phyloP scores from a whole-genome alignment of 208 protist species.

The Acanthamoeba triangularis region DNA sequence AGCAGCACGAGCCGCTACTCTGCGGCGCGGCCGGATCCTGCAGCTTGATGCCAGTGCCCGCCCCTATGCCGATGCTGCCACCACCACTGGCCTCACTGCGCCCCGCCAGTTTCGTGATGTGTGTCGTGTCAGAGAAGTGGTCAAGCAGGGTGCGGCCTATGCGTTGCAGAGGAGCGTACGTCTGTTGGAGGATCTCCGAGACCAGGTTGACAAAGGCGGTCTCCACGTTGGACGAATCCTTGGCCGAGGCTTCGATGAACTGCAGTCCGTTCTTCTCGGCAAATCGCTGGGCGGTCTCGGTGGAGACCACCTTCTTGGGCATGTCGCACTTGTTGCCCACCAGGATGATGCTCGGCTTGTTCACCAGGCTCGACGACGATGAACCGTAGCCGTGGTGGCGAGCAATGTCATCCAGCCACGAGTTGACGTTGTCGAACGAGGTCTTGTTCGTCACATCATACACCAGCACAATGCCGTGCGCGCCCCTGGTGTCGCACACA shows the following conservation, averaged over 20 bases:
- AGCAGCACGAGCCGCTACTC: neutral
- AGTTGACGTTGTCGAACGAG: constrained; percentile 96
- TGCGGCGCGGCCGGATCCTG: constrained; percentile 1
- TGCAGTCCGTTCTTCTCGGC: constrained; percentile 92
- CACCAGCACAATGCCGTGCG: constrained; percentile 98
- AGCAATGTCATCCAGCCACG: constrained; percentile 97
- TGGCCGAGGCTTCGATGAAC: constrained; percentile 99
- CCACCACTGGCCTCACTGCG: neutral
- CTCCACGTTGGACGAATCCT: constrained; percentile 99
- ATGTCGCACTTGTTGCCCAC: constrained; percentile 99
- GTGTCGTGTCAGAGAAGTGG: too few relatives aligned
- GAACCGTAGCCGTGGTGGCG: constrained; percentile 97
- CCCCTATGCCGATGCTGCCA: neutral
- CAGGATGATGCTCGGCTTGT: constrained; percentile 95
- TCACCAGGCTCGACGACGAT: constrained; percentile 91
- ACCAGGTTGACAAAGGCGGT: constrained; percentile 98
- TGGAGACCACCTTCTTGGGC: constrained; percentile 95
- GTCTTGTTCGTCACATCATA: constrained; percentile 97
- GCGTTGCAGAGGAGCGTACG: constrained; percentile 22
- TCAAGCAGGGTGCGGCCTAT: too few relatives aligned
- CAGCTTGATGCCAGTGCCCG: neutral
- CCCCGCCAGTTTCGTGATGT: too few relatives aligned
- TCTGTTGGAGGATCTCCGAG: constrained; percentile 89
- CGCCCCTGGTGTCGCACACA: constrained; percentile 91
- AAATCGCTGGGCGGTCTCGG: constrained; percentile 91